Conservation (phyloP, 768 basidiomycete species). For the Boletus sp. region DNA sequence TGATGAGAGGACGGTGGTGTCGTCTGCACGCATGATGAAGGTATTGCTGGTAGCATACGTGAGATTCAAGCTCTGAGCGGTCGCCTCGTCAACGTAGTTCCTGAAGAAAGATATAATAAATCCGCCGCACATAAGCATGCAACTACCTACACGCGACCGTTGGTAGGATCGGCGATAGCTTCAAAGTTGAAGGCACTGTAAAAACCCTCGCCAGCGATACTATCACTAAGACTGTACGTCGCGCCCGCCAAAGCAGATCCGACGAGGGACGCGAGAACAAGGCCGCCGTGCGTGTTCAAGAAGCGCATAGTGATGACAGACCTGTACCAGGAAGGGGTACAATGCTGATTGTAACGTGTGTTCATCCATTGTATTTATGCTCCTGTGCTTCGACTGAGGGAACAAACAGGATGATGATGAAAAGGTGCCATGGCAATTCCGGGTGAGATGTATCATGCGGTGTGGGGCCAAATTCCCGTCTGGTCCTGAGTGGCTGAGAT, state of each 20-base stretch:
- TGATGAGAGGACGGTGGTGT: conserved; percentile 29
- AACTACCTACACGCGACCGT: conserved; percentile 35
- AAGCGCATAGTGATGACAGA: conserved; percentile 15
- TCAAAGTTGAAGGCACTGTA: conserved; percentile 33
- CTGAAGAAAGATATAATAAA: conserved; percentile 13
- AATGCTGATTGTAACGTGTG: neutral
- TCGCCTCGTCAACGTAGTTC: conserved; percentile 34
- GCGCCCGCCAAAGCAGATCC: conserved; percentile 19
- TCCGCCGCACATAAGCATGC: neutral
- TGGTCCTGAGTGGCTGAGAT: neutral
- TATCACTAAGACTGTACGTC: conserved; percentile 28
- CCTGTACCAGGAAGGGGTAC: neutral
- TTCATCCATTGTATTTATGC: conserved; percentile 16
- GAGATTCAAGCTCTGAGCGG: conserved; percentile 28
- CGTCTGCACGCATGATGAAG: conserved; percentile 39
- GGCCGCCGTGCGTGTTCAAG: neutral
- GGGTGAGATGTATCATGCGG: conserved; percentile 6
- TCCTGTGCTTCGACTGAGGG: neutral
- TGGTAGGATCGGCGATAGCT: conserved; percentile 36
- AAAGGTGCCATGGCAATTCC: neutral
- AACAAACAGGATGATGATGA: conserved; percentile 1
- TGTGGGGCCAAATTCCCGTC: neutral
- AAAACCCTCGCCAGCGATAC: conserved; percentile 32
- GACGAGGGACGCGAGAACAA: conserved; percentile 15
- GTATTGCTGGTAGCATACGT: conserved; percentile 26